A percentile compares a stretch with the other conserved stretches of the same genome.
These are phyloP conservation scores for Botrytis fragariae DNA, from an alignment of 2,329 filamentous ascomycete species.

Conservation along the genomic window DNA sequence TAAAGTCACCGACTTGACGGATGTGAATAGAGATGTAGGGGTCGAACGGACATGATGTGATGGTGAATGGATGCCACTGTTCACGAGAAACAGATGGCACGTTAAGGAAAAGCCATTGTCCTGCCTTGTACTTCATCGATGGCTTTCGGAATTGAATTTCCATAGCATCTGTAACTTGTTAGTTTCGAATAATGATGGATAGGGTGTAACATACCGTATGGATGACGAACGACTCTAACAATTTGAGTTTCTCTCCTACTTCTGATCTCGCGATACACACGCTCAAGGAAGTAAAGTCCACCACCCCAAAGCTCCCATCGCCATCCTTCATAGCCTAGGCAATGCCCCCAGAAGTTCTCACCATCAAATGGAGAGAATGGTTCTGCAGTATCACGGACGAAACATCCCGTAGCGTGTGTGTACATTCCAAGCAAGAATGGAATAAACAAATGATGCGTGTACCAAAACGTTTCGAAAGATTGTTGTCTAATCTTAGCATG, in stretches of 20 bases:
- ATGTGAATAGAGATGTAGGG: slow-evolving; percentile 93
- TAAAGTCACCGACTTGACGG: slow-evolving; percentile 96
- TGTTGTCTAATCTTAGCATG: slow-evolving; percentile 93
- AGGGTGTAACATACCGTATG: slow-evolving; percentile 63
- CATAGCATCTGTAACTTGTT: slow-evolving; percentile 67
- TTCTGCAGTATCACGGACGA: slow-evolving; percentile 77
- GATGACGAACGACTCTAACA: slow-evolving; percentile 90
- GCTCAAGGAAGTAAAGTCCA: slow-evolving; percentile 80
- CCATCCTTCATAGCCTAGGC: slow-evolving; percentile 94
- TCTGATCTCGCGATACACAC: slow-evolving; percentile 87
- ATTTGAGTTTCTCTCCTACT: slow-evolving; percentile 82
- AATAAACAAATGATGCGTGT: slow-evolving; percentile 97
- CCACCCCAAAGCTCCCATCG: slow-evolving; percentile 91
- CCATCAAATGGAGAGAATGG: slow-evolving; percentile 83
- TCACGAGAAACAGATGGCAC: slow-evolving; percentile 82
- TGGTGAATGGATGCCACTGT: slow-evolving; percentile 99
- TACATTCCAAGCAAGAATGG: slow-evolving; percentile 92
- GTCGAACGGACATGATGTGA: slow-evolving; percentile 96
- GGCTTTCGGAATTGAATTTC: slow-evolving; percentile 97
- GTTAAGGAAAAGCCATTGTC: slow-evolving; percentile 97
- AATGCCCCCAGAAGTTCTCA: slow-evolving; percentile 81
- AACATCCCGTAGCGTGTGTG: slow-evolving; percentile 93
- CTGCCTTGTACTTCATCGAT: slow-evolving; percentile 96
- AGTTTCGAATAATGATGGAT: slow-evolving; percentile 25
- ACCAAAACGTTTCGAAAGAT: slow-evolving; percentile 98